A percentile compares a stretch with the other conserved stretches of the same genome.
These are phyloP conservation scores for Penicillium waksmanii DNA, from an alignment of 495 filamentous ascomycete genomes.

Conservation along the genomic window DNA sequence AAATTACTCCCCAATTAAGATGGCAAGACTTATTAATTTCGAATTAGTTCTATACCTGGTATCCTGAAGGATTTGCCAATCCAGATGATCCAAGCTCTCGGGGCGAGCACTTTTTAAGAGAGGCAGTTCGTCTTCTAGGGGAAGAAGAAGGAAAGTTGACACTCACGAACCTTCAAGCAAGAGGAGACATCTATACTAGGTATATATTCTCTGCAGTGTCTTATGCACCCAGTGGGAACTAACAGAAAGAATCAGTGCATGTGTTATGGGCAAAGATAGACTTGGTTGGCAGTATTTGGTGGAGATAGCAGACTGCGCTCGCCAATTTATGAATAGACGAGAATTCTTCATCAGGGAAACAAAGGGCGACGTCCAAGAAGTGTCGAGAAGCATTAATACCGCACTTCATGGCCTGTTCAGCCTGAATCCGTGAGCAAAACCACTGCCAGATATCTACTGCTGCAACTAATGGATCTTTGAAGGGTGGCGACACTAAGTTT, in stretches of 20 bases:
- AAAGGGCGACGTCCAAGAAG: slow-evolving; percentile 7
- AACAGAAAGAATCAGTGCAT: slow-evolving; percentile 5
- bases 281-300: slow-evolving; percentile 19
- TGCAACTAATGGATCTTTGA: background rate
- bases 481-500: slow-evolving; percentile 15
- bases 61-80: slow-evolving; percentile 21
- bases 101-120: slow-evolving; percentile 25
- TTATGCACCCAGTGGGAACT: background rate
- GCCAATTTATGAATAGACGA: slow-evolving; percentile 6
- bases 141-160: slow-evolving; percentile 18
- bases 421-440: slow-evolving; percentile 6
- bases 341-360: slow-evolving; percentile 7
- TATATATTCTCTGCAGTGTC: background rate
- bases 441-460: background rate
- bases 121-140: slow-evolving; percentile 17
- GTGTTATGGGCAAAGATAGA: slow-evolving; percentile 25
- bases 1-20: too few relatives aligned
- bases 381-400: slow-evolving; percentile 8
- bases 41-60: slow-evolving; percentile 23
- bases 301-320: slow-evolving; percentile 9
- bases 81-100: slow-evolving; percentile 18
- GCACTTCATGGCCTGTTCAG: slow-evolving; percentile 12
- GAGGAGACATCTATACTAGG: slow-evolving; percentile 15
- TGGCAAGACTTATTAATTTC: too few relatives aligned
- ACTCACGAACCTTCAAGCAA: slow-evolving; percentile 21